phyloP scores from a whole-genome alignment of 352 stramenopile species.

The Phytophthora ramorum region DNA sequence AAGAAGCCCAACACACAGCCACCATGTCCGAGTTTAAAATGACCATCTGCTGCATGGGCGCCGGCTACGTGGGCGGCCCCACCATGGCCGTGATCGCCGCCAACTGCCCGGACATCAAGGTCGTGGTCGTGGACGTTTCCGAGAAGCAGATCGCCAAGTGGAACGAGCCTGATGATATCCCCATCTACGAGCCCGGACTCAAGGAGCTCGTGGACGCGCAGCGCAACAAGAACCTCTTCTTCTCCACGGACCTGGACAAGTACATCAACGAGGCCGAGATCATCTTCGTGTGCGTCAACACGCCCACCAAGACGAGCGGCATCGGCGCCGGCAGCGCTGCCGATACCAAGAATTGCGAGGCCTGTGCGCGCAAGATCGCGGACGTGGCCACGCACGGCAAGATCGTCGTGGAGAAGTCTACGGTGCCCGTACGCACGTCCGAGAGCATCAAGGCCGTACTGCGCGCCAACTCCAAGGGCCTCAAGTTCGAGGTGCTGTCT shows the following conservation, averaged over 20 bases:
- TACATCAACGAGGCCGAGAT: slow-evolving; percentile 98
- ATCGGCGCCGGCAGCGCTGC: slow-evolving; percentile 97
- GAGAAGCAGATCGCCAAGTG: slow-evolving; percentile 97
- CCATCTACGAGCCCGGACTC: slow-evolving; percentile 99
- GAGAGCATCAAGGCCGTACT: slow-evolving; percentile 97
- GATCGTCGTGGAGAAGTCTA: slow-evolving; percentile 99
- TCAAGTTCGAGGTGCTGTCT: slow-evolving; percentile 97
- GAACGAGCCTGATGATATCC: slow-evolving; percentile 95
- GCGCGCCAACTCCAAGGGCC: slow-evolving; percentile 92
- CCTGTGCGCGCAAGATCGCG: slow-evolving; percentile 98
- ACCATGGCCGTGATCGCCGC: slow-evolving; percentile 99
- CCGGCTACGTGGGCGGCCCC: slow-evolving; percentile 98
- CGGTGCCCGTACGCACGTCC: slow-evolving; percentile 98
- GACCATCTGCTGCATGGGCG: slow-evolving; percentile 97
- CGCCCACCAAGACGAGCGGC: slow-evolving; percentile 97
- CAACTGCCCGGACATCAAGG: slow-evolving; percentile 97
- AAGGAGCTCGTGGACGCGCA: slow-evolving; percentile 95
- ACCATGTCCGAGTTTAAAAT: slow-evolving; percentile 69
- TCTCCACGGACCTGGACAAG: slow-evolving; percentile 97
- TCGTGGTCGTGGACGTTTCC: slow-evolving; percentile 98
- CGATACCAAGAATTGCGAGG: slow-evolving; percentile 99
- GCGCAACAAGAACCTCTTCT: slow-evolving; percentile 98
- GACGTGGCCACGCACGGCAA: slow-evolving; percentile 94
- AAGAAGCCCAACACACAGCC: background rate
- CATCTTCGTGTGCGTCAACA: slow-evolving; percentile 99